Base-by-base conservation (phyloP, 1,139 yeast genomes). In the Hyphopichia wangnamkhiaoensis region DNA sequence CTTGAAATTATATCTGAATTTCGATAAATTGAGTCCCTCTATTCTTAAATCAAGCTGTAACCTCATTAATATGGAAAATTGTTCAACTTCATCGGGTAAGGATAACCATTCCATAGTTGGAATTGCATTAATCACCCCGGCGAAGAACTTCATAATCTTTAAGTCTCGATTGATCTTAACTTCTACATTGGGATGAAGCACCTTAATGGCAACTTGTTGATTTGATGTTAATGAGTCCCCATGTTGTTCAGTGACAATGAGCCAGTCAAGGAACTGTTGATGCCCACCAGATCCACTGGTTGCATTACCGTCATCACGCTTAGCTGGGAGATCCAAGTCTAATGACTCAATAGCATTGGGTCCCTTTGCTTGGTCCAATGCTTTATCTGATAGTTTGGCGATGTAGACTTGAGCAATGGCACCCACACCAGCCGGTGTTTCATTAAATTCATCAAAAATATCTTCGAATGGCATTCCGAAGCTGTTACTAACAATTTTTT, bases 61-160 rank as follows among this genome's bases (percentile, higher is more conserved):
- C 37, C 82, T 79, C 98, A 93, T 93, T 65, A 94, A 76, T 1
- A 81, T 69, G 1, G 89, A 75, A 59, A 93, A 93, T 53, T 90
- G 95, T 31, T 82, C 87, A 2, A 93, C 98, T 60, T 94, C 98
- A 46, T 84, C 95, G 0, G 98, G 98, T 37, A 93, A 67, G 5
- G 96, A 88, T 6, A 93, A 69, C 99, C 99, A 93, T 59, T 93
- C 97, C 96, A 93, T 88, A 0, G 96, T 89, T 1, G 98, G 99
- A 2, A 91, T 69, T 14, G 61, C 49, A 52, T 90, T 82, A 35
- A 93, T 78, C 1, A 74, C 43, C 31, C 66, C 63, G 2, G 98
- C 98, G 54, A 91, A 85, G 49, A 84, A 80, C 25, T 63, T 67
- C 96, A 94, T 91, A 34, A 93, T 87, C 47, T 74, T 77, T 51